Evolutionary conservation across 768 basidiomycete species (phyloP).

Genomic region (Lactarius akahatsu): DNA sequence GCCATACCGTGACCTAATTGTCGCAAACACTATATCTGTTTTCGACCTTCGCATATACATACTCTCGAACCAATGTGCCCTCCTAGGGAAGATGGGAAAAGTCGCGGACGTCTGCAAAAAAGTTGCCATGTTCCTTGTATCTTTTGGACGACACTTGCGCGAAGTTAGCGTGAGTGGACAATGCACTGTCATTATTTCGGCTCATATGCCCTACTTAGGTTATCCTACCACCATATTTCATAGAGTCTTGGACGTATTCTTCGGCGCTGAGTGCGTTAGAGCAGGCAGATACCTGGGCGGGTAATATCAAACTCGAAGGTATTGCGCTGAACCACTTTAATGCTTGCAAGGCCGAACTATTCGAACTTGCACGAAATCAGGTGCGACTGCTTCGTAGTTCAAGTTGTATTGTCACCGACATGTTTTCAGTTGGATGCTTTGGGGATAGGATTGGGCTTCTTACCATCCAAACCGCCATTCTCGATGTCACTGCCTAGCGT

Average conservation of each 20-base stretch:
- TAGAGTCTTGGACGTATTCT: constrained; percentile 93
- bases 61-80: constrained; percentile 77
- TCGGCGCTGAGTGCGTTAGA: constrained; percentile 83
- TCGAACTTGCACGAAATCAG: constrained; percentile 86
- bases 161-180: constrained; percentile 62
- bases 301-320: constrained; percentile 48
- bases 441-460: constrained; percentile 68
- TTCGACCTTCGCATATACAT: constrained; percentile 94
- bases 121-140: constrained; percentile 69
- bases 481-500: constrained; percentile 44
- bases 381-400: constrained; percentile 34
- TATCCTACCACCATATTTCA: constrained; percentile 64
- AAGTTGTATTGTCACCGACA: constrained; percentile 13
- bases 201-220: constrained; percentile 36
- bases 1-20: constrained; percentile 84
- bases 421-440: constrained; percentile 73
- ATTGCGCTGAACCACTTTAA: constrained; percentile 51
- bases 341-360: constrained; percentile 83
- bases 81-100: constrained; percentile 68
- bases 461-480: constrained; percentile 76
- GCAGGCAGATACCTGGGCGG: constrained; percentile 72
- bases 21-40: constrained; percentile 85
- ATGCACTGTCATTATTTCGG: constrained; percentile 6
- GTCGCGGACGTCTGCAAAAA: constrained; percentile 71
- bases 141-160: constrained; percentile 72